These are phyloP conservation scores for Collybia nuda DNA, from an alignment of 768 basidiomycete species.

Conservation along the genomic window DNA sequence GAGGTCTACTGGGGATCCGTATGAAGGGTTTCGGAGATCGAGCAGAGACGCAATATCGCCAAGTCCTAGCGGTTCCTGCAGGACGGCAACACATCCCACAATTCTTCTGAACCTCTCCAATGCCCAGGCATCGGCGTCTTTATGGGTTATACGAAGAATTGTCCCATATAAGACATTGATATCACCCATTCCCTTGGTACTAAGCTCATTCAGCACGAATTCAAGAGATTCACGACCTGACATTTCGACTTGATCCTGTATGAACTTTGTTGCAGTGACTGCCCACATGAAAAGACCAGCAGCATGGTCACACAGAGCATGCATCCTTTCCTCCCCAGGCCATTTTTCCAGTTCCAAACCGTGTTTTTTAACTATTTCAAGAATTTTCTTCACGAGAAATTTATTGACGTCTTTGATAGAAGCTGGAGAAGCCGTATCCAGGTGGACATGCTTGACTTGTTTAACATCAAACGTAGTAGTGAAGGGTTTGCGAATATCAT, in stretches of 20 bases:
- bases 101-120: constrained; percentile 14
- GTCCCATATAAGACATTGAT: constrained; percentile 11
- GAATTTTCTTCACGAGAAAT: constrained; percentile 4
- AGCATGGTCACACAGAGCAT: constrained; percentile 2
- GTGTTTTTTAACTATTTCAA: constrained; percentile 2
- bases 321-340: constrained; percentile 11
- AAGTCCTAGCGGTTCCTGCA: constrained; percentile 10
- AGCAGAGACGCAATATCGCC: constrained; percentile 7
- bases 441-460: constrained; percentile 11
- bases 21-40: constrained; percentile 2
- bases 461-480: not conserved
- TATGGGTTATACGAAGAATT: not conserved
- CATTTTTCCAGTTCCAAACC: constrained; percentile 5
- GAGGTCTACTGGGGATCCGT: constrained; percentile 5
- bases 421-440: constrained; percentile 1
- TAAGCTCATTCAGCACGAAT: constrained; percentile 6
- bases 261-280: constrained; percentile 7
- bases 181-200: constrained; percentile 10
- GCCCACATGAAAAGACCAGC: constrained; percentile 20
- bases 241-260: constrained; percentile 4
- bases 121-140: not conserved
- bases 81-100: constrained; percentile 11
- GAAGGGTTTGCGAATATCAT: constrained; percentile 12
- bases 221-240: constrained; percentile 10
- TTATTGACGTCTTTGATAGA: constrained; percentile 10